Evolutionary conservation across 441 rosid species (phyloP), one percentile per base, ranked within the genome.

Genomic region (Populus hybrid): DNA sequence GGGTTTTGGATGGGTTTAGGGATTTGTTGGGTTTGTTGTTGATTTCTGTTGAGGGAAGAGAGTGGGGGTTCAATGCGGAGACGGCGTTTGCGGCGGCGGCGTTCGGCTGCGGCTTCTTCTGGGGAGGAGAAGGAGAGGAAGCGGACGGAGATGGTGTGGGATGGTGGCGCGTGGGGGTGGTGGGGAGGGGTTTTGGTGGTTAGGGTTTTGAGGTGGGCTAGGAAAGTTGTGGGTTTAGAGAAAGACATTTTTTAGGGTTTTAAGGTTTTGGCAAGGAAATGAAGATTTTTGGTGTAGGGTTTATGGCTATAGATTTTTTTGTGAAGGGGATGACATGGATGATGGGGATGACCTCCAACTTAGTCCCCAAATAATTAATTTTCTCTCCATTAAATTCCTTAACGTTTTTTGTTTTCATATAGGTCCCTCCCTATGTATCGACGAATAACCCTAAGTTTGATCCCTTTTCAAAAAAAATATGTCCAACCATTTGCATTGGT

Each of bases 21-120:
- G 65, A 76, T 81, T 12, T 78, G 84, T 23, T 78, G 91, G 10
- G 77, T 82, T 73, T 85, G 86, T 65, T 82, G 93, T 24, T 87
- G 89, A 63, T 89, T 26, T 23, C 95, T 92, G 80, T 87, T 79
- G 76, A 88, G 85, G 11, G 94, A 88, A 50, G 93, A 88, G 40
- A 91, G 87, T 0, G 99, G 96, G 5, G 98, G 98, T 69, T 92
- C 95, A 81, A 93, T 86, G 57, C 95, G 95, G 64, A 87, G 90
- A 28, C 92, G 93, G 74, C 95, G 93, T 85, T 92, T 93, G 76
- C 97, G 92, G 40, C 93, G 97, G 46, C 99, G 97, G 67, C 97
- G 95, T 54, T 92, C 97, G 1, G 99, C 98, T 0, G 95, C 95
- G 7, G 97, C 98, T 74, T 95, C 99, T 82, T 95, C 97, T 0